Conservation (phyloP, 225 moss, liverwort and hornwort species). For the Anthoceros angustus region DNA sequence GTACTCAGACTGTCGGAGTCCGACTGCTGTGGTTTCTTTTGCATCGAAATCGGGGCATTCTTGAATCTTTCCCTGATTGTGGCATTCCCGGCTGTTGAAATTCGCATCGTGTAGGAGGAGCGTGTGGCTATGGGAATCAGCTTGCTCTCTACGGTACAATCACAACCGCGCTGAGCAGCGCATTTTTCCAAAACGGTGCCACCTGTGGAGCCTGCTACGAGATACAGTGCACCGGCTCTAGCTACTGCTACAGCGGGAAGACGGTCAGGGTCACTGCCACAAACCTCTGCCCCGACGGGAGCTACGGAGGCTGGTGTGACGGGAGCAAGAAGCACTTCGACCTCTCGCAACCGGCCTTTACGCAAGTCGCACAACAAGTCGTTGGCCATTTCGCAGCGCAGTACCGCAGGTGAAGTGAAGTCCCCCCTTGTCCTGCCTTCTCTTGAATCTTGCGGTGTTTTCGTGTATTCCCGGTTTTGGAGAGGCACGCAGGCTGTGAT, state of each 20-base stretch:
- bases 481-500: not conserved
- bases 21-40: too few relatives aligned
- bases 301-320: not conserved
- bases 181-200: not conserved
- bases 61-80: not conserved
- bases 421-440: too few relatives aligned
- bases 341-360: not conserved
- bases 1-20: too few relatives aligned
- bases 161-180: not conserved
- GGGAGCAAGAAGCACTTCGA: constrained; percentile 1
- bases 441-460: not conserved
- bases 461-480: not conserved
- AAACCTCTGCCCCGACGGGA: constrained; percentile 5
- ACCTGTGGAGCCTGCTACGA: not conserved
- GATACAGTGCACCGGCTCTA: not conserved
- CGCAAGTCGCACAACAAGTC: not conserved
- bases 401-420: not conserved
- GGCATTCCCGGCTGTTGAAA: not conserved
- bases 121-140: constrained; percentile 1
- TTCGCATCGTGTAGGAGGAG: not conserved
- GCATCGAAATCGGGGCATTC: too few relatives aligned
- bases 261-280: constrained; percentile 2
- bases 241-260: constrained; percentile 2
- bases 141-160: not conserved
- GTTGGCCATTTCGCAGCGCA: not conserved